Conservation (phyloP, 352 stramenopile species). For the Phytopythium oedochilum region DNA sequence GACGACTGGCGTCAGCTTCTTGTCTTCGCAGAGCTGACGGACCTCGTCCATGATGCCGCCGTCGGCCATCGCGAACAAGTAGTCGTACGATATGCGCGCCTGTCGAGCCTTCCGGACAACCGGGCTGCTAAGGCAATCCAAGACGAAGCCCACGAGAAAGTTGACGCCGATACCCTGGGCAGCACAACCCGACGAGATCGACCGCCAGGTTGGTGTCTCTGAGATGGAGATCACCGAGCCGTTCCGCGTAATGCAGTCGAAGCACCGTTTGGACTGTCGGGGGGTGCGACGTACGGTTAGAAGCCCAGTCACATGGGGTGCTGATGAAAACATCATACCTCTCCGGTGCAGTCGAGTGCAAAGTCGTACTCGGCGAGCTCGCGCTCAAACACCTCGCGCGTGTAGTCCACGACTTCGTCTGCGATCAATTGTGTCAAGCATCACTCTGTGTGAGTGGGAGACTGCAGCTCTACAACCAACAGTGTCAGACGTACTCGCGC, state of each 20-base stretch:
- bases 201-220: constrained; percentile 44
- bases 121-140: constrained; percentile 61
- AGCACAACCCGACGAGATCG: constrained; percentile 21
- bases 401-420: constrained; percentile 75
- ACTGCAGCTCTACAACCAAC: too few relatives aligned
- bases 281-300: too few relatives aligned
- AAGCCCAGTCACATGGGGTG: too few relatives aligned
- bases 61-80: constrained; percentile 40
- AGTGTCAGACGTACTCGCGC: constrained; percentile 18
- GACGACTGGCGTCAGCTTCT: constrained; percentile 44
- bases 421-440: not conserved
- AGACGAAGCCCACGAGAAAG: constrained; percentile 34
- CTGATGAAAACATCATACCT: too few relatives aligned
- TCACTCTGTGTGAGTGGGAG: too few relatives aligned
- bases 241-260: constrained; percentile 53
- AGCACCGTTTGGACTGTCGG: constrained; percentile 44
- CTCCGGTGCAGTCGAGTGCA: constrained; percentile 67
- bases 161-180: constrained; percentile 41
- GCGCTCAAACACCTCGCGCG: constrained; percentile 54
- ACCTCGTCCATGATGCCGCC: constrained; percentile 49
- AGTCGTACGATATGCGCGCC: constrained; percentile 52
- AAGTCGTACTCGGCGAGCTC: constrained; percentile 74
- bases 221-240: constrained; percentile 57
- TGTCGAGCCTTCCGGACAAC: constrained; percentile 40
- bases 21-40: constrained; percentile 33